Conservation (phyloP, 305 asterid genomes). For the Andrographis paniculata region DNA sequence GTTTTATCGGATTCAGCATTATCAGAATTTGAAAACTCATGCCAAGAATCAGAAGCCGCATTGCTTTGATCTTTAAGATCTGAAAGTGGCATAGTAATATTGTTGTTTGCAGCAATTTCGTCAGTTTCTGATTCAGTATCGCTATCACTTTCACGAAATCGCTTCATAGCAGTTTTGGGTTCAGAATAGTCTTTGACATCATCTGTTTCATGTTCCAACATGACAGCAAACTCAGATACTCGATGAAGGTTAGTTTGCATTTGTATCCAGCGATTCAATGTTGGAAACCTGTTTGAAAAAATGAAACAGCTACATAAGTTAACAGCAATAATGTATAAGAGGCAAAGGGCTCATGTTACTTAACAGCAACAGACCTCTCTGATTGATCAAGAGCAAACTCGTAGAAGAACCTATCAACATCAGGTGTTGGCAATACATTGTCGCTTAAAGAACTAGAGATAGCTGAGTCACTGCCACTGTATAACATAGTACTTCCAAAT, state of each 20-base stretch:
- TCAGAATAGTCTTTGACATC: constrained; percentile 39
- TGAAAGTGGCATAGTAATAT: constrained; percentile 33
- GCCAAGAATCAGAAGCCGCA: constrained; percentile 50
- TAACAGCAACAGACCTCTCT: constrained; percentile 64
- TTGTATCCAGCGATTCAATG: constrained; percentile 98
- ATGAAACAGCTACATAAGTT: constrained; percentile 21
- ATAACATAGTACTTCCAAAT: constrained; percentile 87
- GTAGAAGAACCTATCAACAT: constrained; percentile 71
- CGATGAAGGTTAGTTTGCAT: constrained; percentile 97
- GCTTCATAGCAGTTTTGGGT: constrained; percentile 53
- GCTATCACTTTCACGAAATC: constrained; percentile 80
- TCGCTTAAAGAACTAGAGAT: constrained; percentile 64
- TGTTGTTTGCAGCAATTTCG: constrained; percentile 48
- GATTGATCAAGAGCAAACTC: constrained; percentile 97
- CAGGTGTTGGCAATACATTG: constrained; percentile 53
- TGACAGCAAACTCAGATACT: constrained; percentile 89
- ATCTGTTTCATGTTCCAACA: constrained; percentile 48
- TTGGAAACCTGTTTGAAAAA: constrained; percentile 67
- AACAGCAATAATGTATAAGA: constrained; percentile 19
- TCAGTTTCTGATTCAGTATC: constrained; percentile 92
- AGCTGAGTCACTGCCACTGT: constrained; percentile 69
- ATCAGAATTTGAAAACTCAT: constrained; percentile 51
- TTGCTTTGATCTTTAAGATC: constrained; percentile 47
- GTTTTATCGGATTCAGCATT: constrained; percentile 46
- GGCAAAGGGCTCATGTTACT: constrained; percentile 18